A percentile compares a stretch with the other conserved stretches of the same genome.
These are phyloP conservation scores for Cercospora sp. DNA, from an alignment of 2,329 filamentous ascomycete species.

Conservation along the genomic window DNA sequence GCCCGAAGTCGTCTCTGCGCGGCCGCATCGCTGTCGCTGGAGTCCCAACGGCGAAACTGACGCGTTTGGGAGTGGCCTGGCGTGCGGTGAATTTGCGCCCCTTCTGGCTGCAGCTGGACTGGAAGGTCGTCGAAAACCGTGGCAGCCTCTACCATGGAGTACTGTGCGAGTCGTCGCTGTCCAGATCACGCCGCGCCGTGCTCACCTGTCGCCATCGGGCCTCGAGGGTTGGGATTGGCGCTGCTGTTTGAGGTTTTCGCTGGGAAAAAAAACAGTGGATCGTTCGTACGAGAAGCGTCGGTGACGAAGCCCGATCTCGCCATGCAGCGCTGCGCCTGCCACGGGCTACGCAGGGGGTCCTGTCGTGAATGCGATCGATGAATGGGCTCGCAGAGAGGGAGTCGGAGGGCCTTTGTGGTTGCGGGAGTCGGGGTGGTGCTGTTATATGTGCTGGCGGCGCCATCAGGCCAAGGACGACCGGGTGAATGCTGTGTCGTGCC, in stretches of 20 bases:
- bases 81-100: not conserved
- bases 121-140: not conserved
- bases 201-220: not conserved
- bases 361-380: not conserved
- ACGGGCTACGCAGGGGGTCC: not conserved
- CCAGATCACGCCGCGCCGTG: not conserved
- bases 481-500: conserved; percentile 6
- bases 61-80: conserved; percentile 10
- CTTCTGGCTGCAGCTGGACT: not conserved
- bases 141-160: not conserved
- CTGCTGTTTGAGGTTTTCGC: not conserved
- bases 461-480: conserved; percentile 10
- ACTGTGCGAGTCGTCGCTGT: not conserved
- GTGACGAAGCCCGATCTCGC: conserved; percentile 11
- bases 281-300: conserved; percentile 9
- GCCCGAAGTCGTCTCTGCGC: conserved; percentile 10
- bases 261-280: conserved; percentile 20
- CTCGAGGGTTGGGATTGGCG: conserved; percentile 14
- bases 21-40: not conserved
- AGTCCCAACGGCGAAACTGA: conserved; percentile 16
- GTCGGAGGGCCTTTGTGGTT: not conserved
- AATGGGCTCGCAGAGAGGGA: not conserved
- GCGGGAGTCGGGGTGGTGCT: not conserved
- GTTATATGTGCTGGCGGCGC: conserved; percentile 11
- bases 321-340: conserved; percentile 2